These are phyloP conservation scores for Coniferiporia sulphurascens DNA, from an alignment of 1,284 basidiomycete species.

Conservation along the genomic window DNA sequence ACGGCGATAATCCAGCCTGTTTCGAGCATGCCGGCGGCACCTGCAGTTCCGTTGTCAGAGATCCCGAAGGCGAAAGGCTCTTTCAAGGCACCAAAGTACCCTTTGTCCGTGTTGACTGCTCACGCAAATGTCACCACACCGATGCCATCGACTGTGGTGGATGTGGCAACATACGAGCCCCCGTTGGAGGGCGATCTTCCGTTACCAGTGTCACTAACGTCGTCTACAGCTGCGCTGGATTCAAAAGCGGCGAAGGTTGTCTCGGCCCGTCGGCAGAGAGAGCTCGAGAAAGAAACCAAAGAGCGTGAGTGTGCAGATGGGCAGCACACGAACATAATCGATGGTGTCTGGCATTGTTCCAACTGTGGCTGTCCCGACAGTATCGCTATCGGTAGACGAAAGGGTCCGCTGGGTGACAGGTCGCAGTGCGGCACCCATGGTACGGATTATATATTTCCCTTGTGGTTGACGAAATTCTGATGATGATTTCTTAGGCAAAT, in stretches of 20 bases:
- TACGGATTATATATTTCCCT: constrained; percentile 37
- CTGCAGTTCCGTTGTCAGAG: constrained; percentile 40
- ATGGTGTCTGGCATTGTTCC: constrained; percentile 89
- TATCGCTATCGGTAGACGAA: constrained; percentile 78
- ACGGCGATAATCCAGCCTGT: constrained; percentile 47
- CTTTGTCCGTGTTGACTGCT: constrained; percentile 48
- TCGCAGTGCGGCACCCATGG: constrained; percentile 90
- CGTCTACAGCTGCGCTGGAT: constrained; percentile 37
- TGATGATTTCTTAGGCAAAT: constrained; percentile 56
- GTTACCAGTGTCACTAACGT: constrained; percentile 28
- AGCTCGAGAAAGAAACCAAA: constrained; percentile 73
- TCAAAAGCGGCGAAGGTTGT: constrained; percentile 41
- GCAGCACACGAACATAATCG: constrained; percentile 75
- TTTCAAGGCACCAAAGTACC: constrained; percentile 65
- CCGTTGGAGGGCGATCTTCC: constrained; percentile 57
- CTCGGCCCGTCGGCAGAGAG: constrained; percentile 60
- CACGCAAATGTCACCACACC: constrained; percentile 54
- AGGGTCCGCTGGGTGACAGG: constrained; percentile 87
- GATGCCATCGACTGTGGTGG: constrained; percentile 61
- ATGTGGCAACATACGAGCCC: constrained; percentile 50
- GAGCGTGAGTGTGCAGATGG: constrained; percentile 77
- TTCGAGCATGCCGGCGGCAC: constrained; percentile 38
- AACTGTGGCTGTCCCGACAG: constrained; percentile 87
- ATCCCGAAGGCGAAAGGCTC: constrained; percentile 67
- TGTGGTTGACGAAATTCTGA: constrained; percentile 2